phyloP scores from a whole-genome alignment of 1,284 basidiomycete species.

The Boletus semigastroideus region DNA sequence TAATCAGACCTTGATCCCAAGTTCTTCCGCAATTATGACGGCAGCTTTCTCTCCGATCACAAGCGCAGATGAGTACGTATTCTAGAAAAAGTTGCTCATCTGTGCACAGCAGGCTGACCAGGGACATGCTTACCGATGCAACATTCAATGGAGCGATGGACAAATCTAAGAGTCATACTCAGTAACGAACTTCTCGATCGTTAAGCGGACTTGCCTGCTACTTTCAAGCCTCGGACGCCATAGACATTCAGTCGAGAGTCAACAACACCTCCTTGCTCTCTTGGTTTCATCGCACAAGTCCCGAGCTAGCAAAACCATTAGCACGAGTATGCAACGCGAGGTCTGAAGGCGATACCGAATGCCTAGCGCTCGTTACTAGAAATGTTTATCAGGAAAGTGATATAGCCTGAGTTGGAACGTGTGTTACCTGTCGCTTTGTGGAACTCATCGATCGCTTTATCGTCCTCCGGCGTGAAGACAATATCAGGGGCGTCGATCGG shows the following conservation, averaged over 20 bases:
- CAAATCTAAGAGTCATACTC: slow-evolving; percentile 31
- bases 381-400: background rate
- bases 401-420: background rate
- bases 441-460: slow-evolving; percentile 50
- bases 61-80: slow-evolving; percentile 24
- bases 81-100: slow-evolving; percentile 14
- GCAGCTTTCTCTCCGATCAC: slow-evolving; percentile 30
- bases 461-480: slow-evolving; percentile 55
- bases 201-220: slow-evolving; percentile 38
- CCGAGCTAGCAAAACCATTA: slow-evolving; percentile 42
- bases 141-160: slow-evolving; percentile 36
- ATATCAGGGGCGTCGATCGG: slow-evolving; percentile 46
- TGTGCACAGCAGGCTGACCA: slow-evolving; percentile 2
- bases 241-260: slow-evolving; percentile 63
- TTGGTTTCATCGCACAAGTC: slow-evolving; percentile 68
- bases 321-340: background rate
- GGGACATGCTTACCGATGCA: slow-evolving; percentile 19
- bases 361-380: slow-evolving; percentile 44
- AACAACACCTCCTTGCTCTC: slow-evolving; percentile 58
- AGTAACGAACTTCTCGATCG: background rate
- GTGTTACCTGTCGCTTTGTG: slow-evolving; percentile 31
- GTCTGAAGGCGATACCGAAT: slow-evolving; percentile 43
- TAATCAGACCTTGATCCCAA: slow-evolving; percentile 19
- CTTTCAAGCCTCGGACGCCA: slow-evolving; percentile 57
- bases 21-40: slow-evolving; percentile 21